Percentiles rank a stretch among this genome's conserved stretches.
Evolutionary conservation across 441 rosid genomes (phyloP).

Genomic region (Theobroma grandiflorum): DNA sequence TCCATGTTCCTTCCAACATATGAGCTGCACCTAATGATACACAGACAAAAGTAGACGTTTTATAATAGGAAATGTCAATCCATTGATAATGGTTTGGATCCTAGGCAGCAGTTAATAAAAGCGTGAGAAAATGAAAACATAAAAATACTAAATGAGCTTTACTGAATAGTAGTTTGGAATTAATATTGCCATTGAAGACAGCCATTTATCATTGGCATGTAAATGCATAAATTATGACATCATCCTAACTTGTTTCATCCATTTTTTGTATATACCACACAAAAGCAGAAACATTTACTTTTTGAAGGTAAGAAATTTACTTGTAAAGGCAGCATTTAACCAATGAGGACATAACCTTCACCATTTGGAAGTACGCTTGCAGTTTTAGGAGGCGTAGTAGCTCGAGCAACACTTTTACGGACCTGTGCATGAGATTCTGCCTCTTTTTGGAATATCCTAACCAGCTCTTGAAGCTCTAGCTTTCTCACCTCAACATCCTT

Average conservation of each 20-base stretch:
- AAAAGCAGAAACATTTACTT: background rate
- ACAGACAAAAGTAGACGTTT: background rate
- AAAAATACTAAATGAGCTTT: background rate
- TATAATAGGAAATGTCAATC: background rate
- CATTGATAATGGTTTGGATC: background rate
- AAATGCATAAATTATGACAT: background rate
- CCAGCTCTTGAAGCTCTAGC: constrained; percentile 65
- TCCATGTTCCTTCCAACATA: background rate
- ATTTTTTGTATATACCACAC: too few species aligned
- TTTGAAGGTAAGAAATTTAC: constrained; percentile 6
- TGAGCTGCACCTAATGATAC: background rate
- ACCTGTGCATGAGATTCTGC: constrained; percentile 70
- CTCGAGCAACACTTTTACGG: constrained; percentile 41
- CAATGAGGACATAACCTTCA: constrained; percentile 52
- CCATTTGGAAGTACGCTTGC: constrained; percentile 43
- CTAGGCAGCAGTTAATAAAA: too few species aligned
- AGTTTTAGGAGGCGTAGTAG: constrained; percentile 42
- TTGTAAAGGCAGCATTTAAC: constrained; percentile 30
- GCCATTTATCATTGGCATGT: background rate
- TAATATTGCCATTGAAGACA: background rate
- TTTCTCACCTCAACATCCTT: constrained; percentile 54
- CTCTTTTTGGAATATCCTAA: constrained; percentile 59
- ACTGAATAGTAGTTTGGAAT: background rate
- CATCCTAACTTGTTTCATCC: background rate
- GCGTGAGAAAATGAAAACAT: too few species aligned